Conservation (phyloP, 371 early-diverging fungal species). For the Saksenaea oblongispora region DNA sequence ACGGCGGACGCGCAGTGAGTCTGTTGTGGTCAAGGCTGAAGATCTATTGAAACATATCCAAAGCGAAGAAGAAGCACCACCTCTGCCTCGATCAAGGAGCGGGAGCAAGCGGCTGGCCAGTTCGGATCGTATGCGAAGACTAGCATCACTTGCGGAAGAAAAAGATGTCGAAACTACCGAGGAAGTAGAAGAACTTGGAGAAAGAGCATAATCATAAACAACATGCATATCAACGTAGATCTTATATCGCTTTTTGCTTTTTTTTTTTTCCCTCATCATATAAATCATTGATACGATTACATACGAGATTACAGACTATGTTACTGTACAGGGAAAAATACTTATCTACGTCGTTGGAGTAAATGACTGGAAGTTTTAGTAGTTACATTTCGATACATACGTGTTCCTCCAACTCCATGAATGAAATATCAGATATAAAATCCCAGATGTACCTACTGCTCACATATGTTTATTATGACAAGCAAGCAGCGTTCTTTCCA, state of each 20-base stretch:
- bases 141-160: conserved; percentile 46
- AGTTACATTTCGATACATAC: too few relatives aligned
- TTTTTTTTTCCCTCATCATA: neutral
- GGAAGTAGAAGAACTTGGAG: neutral
- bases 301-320: too few relatives aligned
- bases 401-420: too few relatives aligned
- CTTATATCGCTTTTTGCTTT: neutral
- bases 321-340: too few relatives aligned
- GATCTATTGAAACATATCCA: conserved; percentile 71
- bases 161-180: neutral
- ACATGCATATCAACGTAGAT: conserved; percentile 2
- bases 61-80: conserved; percentile 47
- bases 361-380: too few relatives aligned
- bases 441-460: too few relatives aligned
- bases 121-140: conserved; percentile 39
- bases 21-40: conserved; percentile 67
- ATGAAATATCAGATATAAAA: too few relatives aligned
- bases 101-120: conserved; percentile 36
- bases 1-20: conserved; percentile 58
- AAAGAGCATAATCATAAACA: neutral
- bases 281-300: too few relatives aligned
- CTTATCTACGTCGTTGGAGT: too few relatives aligned
- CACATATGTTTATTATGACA: too few relatives aligned
- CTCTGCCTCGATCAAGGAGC: conserved; percentile 29
- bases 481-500: too few relatives aligned